These are phyloP conservation scores for Hypoxylon perforatum DNA, from an alignment of 495 filamentous ascomycete genomes.

Conservation along the genomic window DNA sequence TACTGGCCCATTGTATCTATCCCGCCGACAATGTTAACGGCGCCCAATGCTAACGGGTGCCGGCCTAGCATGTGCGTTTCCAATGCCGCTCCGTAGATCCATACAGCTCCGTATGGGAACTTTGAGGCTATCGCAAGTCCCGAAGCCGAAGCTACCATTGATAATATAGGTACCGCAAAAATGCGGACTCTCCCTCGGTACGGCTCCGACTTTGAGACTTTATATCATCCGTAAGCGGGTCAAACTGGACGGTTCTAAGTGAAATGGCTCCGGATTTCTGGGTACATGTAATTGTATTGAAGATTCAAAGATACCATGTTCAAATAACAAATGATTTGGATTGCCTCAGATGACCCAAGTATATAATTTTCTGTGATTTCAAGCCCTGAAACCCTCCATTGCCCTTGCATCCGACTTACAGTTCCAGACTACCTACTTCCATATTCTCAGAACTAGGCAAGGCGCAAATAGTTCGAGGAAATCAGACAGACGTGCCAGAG, in stretches of 20 bases:
- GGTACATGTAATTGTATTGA: no score
- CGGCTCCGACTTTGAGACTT: not conserved
- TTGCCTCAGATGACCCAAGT: no score
- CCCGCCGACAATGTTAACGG: slow-evolving; percentile 6
- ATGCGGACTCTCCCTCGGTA: not conserved
- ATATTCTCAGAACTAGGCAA: no score
- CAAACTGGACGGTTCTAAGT: not conserved
- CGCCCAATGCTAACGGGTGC: slow-evolving; percentile 2
- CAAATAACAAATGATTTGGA: no score
- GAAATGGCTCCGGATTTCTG: not conserved
- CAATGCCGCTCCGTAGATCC: slow-evolving; percentile 10
- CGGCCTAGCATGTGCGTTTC: not conserved
- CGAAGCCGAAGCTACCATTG: not conserved
- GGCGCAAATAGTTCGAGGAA: no score
- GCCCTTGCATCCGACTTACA: no score
- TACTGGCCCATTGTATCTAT: not conserved
- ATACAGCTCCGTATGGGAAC: not conserved
- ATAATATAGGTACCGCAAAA: not conserved
- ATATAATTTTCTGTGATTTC: no score
- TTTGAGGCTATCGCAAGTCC: not conserved
- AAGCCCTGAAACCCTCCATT: no score
- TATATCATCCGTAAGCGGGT: not conserved
- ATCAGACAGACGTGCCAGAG: no score
- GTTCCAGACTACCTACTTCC: no score
- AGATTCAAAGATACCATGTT: no score